These are phyloP conservation scores for Sarocladiaceae sp. DNA, from an alignment of 2,329 filamentous ascomycete genomes.

Conservation along the genomic window DNA sequence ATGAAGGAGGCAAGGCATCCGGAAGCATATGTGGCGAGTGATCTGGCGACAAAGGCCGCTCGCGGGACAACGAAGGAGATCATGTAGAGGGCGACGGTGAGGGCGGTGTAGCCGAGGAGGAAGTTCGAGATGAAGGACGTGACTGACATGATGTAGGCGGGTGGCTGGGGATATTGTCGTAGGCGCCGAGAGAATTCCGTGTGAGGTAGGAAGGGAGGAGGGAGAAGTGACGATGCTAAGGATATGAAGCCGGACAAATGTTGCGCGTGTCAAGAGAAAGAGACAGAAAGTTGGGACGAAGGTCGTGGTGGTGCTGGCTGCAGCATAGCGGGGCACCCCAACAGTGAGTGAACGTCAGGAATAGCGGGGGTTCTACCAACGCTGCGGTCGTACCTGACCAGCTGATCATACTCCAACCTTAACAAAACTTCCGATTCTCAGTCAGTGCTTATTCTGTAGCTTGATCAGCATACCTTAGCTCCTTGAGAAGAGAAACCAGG, in stretches of 20 bases:
- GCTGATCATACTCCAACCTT: too few species aligned
- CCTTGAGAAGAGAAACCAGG: too few species aligned
- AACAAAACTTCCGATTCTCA: too few species aligned
- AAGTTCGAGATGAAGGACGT: constrained; percentile 40
- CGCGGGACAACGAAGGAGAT: constrained; percentile 54
- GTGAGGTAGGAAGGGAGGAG: not conserved
- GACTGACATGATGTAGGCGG: constrained; percentile 29
- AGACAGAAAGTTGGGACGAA: not conserved
- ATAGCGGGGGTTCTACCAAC: not conserved
- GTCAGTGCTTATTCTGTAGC: too few species aligned
- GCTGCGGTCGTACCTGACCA: constrained; percentile 3
- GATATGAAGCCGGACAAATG: not conserved
- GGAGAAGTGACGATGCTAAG: not conserved
- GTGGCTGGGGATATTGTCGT: not conserved
- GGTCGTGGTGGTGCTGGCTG: constrained; percentile 5
- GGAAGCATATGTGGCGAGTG: constrained; percentile 60
- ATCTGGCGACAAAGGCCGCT: constrained; percentile 65
- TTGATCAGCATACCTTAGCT: too few species aligned
- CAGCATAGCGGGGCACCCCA: constrained; percentile 8
- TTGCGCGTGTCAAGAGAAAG: constrained; percentile 1
- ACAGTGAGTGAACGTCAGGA: constrained; percentile 3
- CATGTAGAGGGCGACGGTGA: constrained; percentile 56
- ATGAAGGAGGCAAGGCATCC: constrained; percentile 61
- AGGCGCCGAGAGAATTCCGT: not conserved
- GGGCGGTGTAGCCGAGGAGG: constrained; percentile 45